Evolutionary conservation across 495 filamentous ascomycete species (phyloP), one percentile per base, ranked within the genome.

Genomic region (Hypomontagnella submonticulosa): DNA sequence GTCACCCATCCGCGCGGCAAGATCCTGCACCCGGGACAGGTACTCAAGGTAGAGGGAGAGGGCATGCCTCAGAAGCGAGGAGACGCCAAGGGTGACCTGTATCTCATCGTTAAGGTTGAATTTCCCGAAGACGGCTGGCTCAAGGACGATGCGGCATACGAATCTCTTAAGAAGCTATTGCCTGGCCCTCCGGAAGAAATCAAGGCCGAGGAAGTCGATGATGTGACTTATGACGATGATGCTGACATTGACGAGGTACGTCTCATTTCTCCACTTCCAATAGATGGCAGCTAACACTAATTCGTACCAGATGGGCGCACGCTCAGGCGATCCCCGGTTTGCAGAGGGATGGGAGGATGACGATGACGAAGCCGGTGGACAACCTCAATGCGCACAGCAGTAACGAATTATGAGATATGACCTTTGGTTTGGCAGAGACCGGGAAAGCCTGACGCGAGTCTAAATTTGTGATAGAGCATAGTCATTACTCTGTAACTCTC

Each of bases 51-150:
- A 4, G 72, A 81, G 4, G 92, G 91, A 30, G 95, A 99, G 75
- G 95, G 95, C 42, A 99, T 99, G 95, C 94, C 96, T 5, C 70
- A 85, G 59, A 97, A 97, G 83, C 87, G 88, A 61, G 89, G 87
- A 55, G 95, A 99, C 32, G 67, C 75, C 4, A 91, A 87, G 69
- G 95, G 95, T 12, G 93, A 98, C 70, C 81, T 99, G 6, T 99
- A 92, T 75, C 83, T 99, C 27, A 72, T 89, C 15, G 88, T 97
- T 54, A 88, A 96, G 70, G 81, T 99, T 62, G 87, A 92, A 42
- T 98, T 98, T 81, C 95, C 95, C 19, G 87, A 92, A 52, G 84
- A 91, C 70, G 89, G 87, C 16, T 98, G 92, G 92, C 82, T 90
- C 42, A 83, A 89, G 51, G 84, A 89, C 49, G 84, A 90, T 1